Conservation (phyloP, 2,329 filamentous ascomycete species). For the Trichoderma hamatum region DNA sequence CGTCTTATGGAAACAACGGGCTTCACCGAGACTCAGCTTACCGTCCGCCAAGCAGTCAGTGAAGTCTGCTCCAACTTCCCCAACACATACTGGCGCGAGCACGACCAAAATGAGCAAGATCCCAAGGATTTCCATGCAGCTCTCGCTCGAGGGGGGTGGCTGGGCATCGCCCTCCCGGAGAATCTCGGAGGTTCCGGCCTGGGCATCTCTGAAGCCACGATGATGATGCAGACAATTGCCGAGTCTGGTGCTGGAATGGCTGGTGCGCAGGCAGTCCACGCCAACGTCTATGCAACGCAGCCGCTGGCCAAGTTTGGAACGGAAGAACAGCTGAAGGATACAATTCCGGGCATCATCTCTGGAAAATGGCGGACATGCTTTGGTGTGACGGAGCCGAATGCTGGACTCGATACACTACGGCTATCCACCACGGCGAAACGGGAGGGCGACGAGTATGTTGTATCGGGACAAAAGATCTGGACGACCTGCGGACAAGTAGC, state of each 20-base stretch:
- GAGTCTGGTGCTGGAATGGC: conserved; percentile 82
- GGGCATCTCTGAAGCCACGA: conserved; percentile 78
- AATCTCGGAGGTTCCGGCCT: conserved; percentile 73
- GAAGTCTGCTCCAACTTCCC: conserved; percentile 72
- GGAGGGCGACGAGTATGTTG: conserved; percentile 61
- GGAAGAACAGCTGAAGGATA: conserved; percentile 62
- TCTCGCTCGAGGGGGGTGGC: conserved; percentile 74
- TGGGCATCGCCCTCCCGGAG: conserved; percentile 79
- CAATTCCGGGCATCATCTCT: conserved; percentile 70
- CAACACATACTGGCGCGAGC: conserved; percentile 76
- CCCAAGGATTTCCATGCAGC: conserved; percentile 76
- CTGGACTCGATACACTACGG: conserved; percentile 76
- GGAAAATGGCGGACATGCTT: conserved; percentile 77
- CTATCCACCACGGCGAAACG: conserved; percentile 65
- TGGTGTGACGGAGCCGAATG: conserved; percentile 82
- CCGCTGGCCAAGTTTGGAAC: conserved; percentile 74
- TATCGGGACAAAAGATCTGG: conserved; percentile 86
- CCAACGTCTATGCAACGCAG: conserved; percentile 76
- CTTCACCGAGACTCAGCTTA: conserved; percentile 73
- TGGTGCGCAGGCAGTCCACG: conserved; percentile 64
- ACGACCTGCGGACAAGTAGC: conserved; percentile 85
- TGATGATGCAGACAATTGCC: conserved; percentile 84
- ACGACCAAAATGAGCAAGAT: conserved; percentile 70
- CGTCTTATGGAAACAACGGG: conserved; percentile 70
- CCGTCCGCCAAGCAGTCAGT: conserved; percentile 69